Base-by-base conservation (phyloP, 345 rosid species). In the Fremontodendron californicum region DNA sequence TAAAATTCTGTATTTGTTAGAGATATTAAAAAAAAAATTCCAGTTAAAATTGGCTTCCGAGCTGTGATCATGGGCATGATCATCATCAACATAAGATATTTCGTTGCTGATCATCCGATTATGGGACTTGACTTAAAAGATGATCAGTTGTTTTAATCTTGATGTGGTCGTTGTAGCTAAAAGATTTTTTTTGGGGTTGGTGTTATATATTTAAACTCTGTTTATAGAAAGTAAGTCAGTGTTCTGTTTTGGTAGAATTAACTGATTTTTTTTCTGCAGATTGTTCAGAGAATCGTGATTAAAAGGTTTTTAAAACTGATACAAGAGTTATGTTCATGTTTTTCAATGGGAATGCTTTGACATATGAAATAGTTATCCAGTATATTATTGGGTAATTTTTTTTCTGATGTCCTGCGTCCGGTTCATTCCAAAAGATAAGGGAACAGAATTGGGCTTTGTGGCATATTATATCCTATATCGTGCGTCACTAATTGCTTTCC, bases 61-160 rank as follows among this genome's bases (percentile, higher is more conserved):
- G 40, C 46, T 69, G 37, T 29, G 73, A 69, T 69, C 73, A 46
- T 46, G 57, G 72, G 4, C 18, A 6, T 45, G 72, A 69, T 46
- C 39, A 16, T 69, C 13, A 46, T 69, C 39, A 27, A 39, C 57
- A 15, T 27, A 35, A 27, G 73, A 6, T 46, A 13, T 69, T 27
- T 69, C 13, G 40, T 46, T 46, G 73, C 15, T 45, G 37, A 69
- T 46, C 23, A 27, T 69, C 55, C 0, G 55, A 69, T 69, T 27
- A 15, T 62, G 21, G 42, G 57, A 45, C 57, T 46, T 69, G 39
- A 27, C 57, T 69, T 69, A 15, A 68, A 46, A 18, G 31, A 46
- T 45, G 39, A 46, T 16, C 39, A 27, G 39, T 46, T 2, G 6
- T 68, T 25, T 43, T 6, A 11, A 54, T 54, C 60, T 54, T 21